These are phyloP conservation scores for Golovinomyces cichoracearum DNA, from an alignment of 2,329 filamentous ascomycete genomes.

Conservation along the genomic window DNA sequence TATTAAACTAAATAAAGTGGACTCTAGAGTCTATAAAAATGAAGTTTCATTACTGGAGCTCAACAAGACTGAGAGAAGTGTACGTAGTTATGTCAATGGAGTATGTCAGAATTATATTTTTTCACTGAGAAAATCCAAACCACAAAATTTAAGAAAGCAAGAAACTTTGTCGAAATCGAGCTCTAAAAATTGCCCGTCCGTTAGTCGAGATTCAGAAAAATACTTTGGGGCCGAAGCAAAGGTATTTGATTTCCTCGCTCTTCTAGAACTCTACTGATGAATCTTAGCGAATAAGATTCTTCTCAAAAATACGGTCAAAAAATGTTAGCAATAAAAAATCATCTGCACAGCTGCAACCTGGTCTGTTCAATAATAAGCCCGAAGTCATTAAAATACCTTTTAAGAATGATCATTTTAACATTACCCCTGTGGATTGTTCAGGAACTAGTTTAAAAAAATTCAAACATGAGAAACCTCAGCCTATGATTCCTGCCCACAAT, in stretches of 20 bases:
- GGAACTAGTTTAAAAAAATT: not conserved
- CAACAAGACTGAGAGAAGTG: not conserved
- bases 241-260: not conserved
- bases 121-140: not conserved
- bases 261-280: not conserved
- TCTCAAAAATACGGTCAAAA: not conserved
- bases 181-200: not conserved
- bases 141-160: not conserved
- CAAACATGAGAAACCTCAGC: not conserved
- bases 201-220: not conserved
- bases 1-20: too few species aligned
- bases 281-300: not conserved
- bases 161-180: not conserved
- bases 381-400: not conserved
- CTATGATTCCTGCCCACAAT: too few species aligned
- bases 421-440: too few species aligned
- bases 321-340: not conserved
- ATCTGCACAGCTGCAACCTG: not conserved
- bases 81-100: not conserved
- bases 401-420: not conserved
- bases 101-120: not conserved
- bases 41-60: slow-evolving; percentile 5
- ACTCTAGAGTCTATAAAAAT: too few species aligned
- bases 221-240: not conserved
- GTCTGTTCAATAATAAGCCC: not conserved